Conservation (phyloP, 495 filamentous ascomycete species). For the Hypomontagnella monticulosa region DNA sequence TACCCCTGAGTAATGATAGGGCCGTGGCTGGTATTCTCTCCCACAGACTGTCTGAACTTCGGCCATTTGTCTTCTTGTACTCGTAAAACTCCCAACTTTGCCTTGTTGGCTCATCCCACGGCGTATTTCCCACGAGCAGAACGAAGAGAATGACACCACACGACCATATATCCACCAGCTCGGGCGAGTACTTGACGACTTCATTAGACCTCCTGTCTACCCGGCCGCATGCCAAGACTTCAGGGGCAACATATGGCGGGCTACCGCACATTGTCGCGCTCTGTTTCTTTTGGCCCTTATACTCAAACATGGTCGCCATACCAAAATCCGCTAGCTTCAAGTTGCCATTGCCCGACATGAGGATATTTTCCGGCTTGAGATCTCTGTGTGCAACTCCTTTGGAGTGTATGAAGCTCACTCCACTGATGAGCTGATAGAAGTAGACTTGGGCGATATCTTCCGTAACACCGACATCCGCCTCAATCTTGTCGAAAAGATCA, state of each 20-base stretch:
- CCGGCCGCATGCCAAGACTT: slow-evolving; percentile 71
- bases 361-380: slow-evolving; percentile 91
- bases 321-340: slow-evolving; percentile 98
- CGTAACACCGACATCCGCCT: slow-evolving; percentile 90
- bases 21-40: slow-evolving; percentile 77
- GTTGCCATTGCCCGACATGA: slow-evolving; percentile 82
- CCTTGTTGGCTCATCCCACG: slow-evolving; percentile 92
- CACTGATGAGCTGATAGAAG: slow-evolving; percentile 89
- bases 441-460: slow-evolving; percentile 97
- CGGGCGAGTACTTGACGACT: slow-evolving; percentile 76
- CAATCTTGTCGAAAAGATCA: slow-evolving; percentile 99
- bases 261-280: slow-evolving; percentile 93
- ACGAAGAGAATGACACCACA: slow-evolving; percentile 97
- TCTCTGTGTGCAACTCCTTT: slow-evolving; percentile 90
- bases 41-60: slow-evolving; percentile 88
- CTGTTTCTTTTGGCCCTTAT: slow-evolving; percentile 80
- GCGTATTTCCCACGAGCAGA: slow-evolving; percentile 93
- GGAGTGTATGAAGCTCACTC: slow-evolving; percentile 93
- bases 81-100: slow-evolving; percentile 84
- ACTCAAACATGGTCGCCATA: slow-evolving; percentile 90
- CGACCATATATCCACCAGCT: slow-evolving; percentile 95
- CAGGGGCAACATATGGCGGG: slow-evolving; percentile 96
- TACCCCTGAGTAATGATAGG: slow-evolving; percentile 88
- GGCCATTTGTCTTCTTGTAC: slow-evolving; percentile 80
- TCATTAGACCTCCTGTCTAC: slow-evolving; percentile 58